These are phyloP conservation scores for Azolla pinnata DNA, from an alignment of 75 land plant genomes.

Conservation along the genomic window DNA sequence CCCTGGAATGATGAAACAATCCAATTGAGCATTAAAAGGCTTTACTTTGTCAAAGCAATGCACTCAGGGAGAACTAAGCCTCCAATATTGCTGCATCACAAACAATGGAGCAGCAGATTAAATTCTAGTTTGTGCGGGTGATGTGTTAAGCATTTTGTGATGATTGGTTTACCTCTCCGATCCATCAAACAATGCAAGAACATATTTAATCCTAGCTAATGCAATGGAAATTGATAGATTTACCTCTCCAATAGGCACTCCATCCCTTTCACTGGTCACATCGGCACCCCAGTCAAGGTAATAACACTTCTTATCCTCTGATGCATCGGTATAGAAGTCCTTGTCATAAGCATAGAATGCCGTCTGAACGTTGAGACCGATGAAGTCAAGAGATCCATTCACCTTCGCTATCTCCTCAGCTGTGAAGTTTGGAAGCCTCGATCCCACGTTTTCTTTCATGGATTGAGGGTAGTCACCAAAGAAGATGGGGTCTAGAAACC, in stretches of 20 bases:
- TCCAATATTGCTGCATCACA: neutral
- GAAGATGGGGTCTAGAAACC: slow-evolving; percentile 42
- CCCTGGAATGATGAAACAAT: neutral
- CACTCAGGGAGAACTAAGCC: neutral
- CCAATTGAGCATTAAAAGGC: neutral
- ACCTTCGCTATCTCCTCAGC: slow-evolving; percentile 19
- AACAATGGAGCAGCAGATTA: neutral
- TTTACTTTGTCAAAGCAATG: neutral
- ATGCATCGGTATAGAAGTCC: neutral
- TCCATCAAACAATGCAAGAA: too few relatives aligned
- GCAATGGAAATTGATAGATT: too few relatives aligned
- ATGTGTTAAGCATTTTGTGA: neutral
- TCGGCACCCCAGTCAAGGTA: slow-evolving; percentile 1
- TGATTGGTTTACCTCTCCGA: neutral
- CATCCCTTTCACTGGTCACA: neutral
- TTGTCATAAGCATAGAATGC: slow-evolving; percentile 9
- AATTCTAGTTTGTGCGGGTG: neutral
- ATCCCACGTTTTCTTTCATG: slow-evolving; percentile 28
- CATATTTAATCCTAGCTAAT: too few relatives aligned
- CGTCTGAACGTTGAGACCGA: slow-evolving; percentile 44
- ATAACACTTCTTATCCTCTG: neutral
- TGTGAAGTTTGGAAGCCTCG: slow-evolving; percentile 34
- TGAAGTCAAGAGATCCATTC: slow-evolving; percentile 33
- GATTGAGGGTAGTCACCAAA: slow-evolving; percentile 45
- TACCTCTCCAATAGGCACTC: neutral